Evolutionary conservation across 2,329 filamentous ascomycete species (phyloP), one percentile per base, ranked within the genome.

Genomic region (Pezicula neosporulosa): DNA sequence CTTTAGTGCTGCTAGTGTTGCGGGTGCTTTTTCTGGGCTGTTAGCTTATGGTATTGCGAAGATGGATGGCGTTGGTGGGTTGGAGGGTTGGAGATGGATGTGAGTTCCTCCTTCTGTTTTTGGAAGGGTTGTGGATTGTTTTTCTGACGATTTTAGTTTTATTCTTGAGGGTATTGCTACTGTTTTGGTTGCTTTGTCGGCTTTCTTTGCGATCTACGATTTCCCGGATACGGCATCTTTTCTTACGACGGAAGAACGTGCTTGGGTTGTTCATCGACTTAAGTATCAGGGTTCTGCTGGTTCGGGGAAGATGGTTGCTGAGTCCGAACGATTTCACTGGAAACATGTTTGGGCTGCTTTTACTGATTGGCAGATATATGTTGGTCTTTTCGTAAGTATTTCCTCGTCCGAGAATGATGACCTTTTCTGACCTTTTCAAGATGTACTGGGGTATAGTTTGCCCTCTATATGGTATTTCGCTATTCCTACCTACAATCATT

Each of bases 371-470:
- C 73, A 77, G 56, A 69, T 76, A 33, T 77, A 56, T 46, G 28
- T 60, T 15, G 41, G 48, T 15, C 16, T 55, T 7, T 36, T 56
- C 8, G 51, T 48, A 48, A 46, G 50, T n/a, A 24, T 15, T 16
- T 50, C 39, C 21, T 27, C 21, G 28, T 27, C 9, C 3, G 12
- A 35, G 19, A 43, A 21, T 47, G 9, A 12, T n/a, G 4, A 30
- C 4, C 24, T 24, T 24, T 37, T 41, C 60, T 57, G 1, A 51
- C 58, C 77, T 77, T 48, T 70, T 85, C 4, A 72, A 86, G 48
- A 81, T 87, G 45, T 86, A 85, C 61, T 85, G 82, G 75, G 81
- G 83, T n/a, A 82, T 85, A 47, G 70, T 75, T 27, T 72, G 68
- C 45, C 72, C 72, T n/a, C 63, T 70, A 18, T 74, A 73, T 56